These are phyloP conservation scores for Plasmodium berghei DNA, from an alignment of 169 alveolate species.

Conservation along the genomic window DNA sequence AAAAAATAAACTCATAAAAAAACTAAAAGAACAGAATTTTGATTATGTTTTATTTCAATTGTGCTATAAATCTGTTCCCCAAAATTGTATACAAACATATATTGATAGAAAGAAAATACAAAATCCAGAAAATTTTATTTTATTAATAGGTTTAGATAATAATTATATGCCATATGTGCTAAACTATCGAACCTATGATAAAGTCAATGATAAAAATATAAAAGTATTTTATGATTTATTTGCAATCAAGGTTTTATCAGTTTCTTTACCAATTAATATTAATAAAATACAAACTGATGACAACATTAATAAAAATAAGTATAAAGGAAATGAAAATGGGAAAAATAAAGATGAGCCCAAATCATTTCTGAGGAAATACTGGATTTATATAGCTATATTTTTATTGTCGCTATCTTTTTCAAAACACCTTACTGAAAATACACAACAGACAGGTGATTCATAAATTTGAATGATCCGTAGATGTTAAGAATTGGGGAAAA, in stretches of 20 bases:
- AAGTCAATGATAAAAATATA: constrained; percentile 18
- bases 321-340: constrained; percentile 5
- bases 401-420: constrained; percentile 39
- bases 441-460: not conserved
- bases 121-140: constrained; percentile 17
- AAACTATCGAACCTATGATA: constrained; percentile 19
- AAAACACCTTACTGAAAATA: constrained; percentile 34
- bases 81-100: constrained; percentile 55
- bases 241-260: constrained; percentile 17
- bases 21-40: constrained; percentile 8
- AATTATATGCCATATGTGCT: constrained; percentile 38
- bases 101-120: constrained; percentile 26
- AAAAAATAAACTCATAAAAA: constrained; percentile 29
- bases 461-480: not conserved
- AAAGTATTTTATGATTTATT: constrained; percentile 26
- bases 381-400: constrained; percentile 50
- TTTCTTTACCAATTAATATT: constrained; percentile 26
- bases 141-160: constrained; percentile 56
- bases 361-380: constrained; percentile 60
- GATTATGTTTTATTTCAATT: constrained; percentile 58
- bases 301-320: constrained; percentile 8
- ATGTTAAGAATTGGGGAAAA: not conserved
- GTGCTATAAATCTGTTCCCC: constrained; percentile 16
- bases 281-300: constrained; percentile 30
- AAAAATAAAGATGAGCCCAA: constrained; percentile 28